Evolutionary conservation across 306 rosid genomes (phyloP).

Genomic region (Ochetophila trinervis): DNA sequence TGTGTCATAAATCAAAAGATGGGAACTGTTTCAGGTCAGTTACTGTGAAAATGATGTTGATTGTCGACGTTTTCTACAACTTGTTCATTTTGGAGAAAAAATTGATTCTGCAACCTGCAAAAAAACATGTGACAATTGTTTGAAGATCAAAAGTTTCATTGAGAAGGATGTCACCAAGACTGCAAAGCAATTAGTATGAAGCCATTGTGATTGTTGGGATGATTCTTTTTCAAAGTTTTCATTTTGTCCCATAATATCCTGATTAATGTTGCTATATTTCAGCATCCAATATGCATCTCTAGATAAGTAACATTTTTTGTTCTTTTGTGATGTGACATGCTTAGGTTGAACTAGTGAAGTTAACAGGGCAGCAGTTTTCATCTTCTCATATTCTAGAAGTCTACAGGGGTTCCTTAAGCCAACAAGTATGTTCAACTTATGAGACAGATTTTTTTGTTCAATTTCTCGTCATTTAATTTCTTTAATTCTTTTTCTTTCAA

Average conservation of each 20-base stretch:
- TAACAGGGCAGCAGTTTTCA: constrained; percentile 72
- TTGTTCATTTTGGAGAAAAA: constrained; percentile 89
- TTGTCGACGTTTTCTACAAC: constrained; percentile 88
- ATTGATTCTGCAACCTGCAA: constrained; percentile 76
- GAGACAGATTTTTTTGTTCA: constrained; percentile 20
- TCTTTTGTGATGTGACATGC: constrained; percentile 24
- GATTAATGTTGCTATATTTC: constrained; percentile 16
- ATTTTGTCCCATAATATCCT: neutral
- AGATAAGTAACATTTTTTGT: constrained; percentile 12
- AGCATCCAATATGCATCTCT: constrained; percentile 3
- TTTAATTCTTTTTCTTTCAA: constrained; percentile 19
- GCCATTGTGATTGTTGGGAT: constrained; percentile 1
- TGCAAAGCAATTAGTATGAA: constrained; percentile 86
- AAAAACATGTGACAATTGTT: constrained; percentile 95
- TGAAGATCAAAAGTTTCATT: constrained; percentile 52
- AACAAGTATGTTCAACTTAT: constrained; percentile 49
- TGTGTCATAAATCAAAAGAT: constrained; percentile 17
- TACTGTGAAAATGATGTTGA: constrained; percentile 93
- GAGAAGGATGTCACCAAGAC: constrained; percentile 86
- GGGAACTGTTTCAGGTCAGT: constrained; percentile 66
- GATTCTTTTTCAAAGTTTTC: constrained; percentile 17
- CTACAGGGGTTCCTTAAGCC: constrained; percentile 89
- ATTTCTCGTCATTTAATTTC: constrained; percentile 15
- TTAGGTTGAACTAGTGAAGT: constrained; percentile 82
- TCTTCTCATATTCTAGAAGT: constrained; percentile 90